Evolutionary conservation across 345 rosid species (phyloP), one percentile per base, ranked within the genome.

Genomic region (Lumnitzera littorea): DNA sequence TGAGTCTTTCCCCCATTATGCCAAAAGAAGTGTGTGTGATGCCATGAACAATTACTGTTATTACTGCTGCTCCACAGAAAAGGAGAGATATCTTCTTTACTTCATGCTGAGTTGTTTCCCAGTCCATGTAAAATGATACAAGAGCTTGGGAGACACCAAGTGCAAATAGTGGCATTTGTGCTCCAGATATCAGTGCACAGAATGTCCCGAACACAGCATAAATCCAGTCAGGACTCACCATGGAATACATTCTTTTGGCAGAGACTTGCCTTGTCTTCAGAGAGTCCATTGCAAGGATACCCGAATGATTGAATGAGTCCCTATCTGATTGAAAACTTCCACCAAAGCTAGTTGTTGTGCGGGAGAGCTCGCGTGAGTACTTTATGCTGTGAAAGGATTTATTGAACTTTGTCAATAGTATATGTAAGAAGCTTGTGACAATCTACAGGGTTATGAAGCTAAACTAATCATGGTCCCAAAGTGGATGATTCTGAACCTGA

Each of bases 141-240:
- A 92, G 90, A 51, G 97, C 94, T 58, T 90, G 95, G 23, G 98
- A 81, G 68, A 92, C 86, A 7, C 98, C 98, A 56, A 92, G 91
- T 6, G 98, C 98, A 27, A 92, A 92, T 50, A 92, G 88, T 4
- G 98, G 98, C 98, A 90, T 87, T 72, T 80, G 88, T 25, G 98
- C 81, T 75, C 98, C 98, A 17, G 95, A 86, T 46, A 84, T 69
- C 2, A 92, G 76, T 23, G 95, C 97, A 53, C 84, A 66, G 24
- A 87, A 36, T 55, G 83, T 85, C 46, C 98, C 98, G 47, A 71
- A 64, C 15, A 86, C 29, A n/a, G 90, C 98, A 49, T 84, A 90
- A 43, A 61, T 70, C 97, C 98, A 92, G 71, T 92, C 97, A 16
- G 96, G 98, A 2, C 78, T 73, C 15, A 86, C 67, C 97, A 92